These are phyloP conservation scores for Coprinellus aureogranulatus DNA, from an alignment of 768 basidiomycete species.

Conservation along the genomic window DNA sequence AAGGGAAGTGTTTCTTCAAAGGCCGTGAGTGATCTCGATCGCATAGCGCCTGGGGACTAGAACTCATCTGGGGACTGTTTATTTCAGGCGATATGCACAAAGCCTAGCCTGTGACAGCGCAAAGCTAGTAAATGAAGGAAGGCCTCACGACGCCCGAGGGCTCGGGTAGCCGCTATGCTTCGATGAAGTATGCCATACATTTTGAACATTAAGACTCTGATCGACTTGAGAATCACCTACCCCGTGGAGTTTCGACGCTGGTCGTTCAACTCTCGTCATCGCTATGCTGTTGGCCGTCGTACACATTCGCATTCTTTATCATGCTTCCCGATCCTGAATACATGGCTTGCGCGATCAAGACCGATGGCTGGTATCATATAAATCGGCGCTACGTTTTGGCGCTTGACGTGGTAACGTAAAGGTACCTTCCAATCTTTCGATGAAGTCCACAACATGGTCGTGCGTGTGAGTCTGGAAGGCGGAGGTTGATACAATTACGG, in stretches of 20 bases:
- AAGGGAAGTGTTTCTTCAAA: slow-evolving; percentile 59
- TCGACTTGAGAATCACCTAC: slow-evolving; percentile 28
- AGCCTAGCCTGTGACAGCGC: slow-evolving; percentile 24
- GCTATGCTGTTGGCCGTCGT: neutral
- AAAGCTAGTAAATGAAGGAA: neutral
- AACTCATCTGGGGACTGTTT: slow-evolving; percentile 15
- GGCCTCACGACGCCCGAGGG: neutral
- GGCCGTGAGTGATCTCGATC: slow-evolving; percentile 47
- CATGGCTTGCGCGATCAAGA: neutral
- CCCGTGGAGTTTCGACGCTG: slow-evolving; percentile 31
- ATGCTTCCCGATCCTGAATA: neutral
- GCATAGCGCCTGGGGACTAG: slow-evolving; percentile 6
- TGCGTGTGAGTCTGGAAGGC: slow-evolving; percentile 46
- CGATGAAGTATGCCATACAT: slow-evolving; percentile 16
- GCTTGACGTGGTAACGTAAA: slow-evolving; percentile 13
- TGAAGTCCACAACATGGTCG: slow-evolving; percentile 8
- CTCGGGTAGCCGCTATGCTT: slow-evolving; percentile 2
- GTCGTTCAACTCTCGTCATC: neutral
- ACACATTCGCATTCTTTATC: neutral
- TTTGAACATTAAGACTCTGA: slow-evolving; percentile 21
- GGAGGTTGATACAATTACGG: slow-evolving; percentile 35
- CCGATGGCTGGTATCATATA: too few species aligned
- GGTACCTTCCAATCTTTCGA: slow-evolving; percentile 10
- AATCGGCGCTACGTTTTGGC: slow-evolving; percentile 13
- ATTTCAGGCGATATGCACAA: slow-evolving; percentile 40